These are phyloP conservation scores for Agroathelia rolfsii DNA, from an alignment of 1,284 basidiomycete genomes.

Conservation along the genomic window DNA sequence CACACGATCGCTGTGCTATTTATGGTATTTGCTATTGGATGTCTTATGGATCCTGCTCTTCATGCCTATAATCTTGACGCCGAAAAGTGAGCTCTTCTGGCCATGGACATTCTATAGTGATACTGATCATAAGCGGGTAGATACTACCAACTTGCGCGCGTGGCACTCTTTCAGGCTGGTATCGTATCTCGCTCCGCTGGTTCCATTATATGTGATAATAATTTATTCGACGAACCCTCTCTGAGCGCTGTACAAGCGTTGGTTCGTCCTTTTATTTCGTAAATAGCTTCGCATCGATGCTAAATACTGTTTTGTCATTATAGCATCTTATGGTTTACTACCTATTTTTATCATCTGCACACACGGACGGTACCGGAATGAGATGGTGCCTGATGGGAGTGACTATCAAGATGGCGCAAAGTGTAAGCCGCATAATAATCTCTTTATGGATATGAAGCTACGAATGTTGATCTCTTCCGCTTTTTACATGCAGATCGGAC, in stretches of 20 bases:
- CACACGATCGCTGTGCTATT: conserved; percentile 67
- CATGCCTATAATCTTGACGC: conserved; percentile 65
- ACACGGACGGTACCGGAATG: conserved; percentile 61
- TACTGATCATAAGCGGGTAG: too few species aligned
- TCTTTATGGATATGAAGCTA: conserved; percentile 1
- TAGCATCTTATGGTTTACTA: conserved; percentile 74
- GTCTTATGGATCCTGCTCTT: conserved; percentile 54
- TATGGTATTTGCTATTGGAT: conserved; percentile 67
- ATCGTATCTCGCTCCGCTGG: too few species aligned
- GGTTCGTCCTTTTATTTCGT: conserved; percentile 29
- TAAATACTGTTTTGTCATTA: conserved; percentile 1
- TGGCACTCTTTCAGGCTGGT: conserved; percentile 64
- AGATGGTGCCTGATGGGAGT: conserved; percentile 73
- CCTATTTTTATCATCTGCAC: conserved; percentile 63
- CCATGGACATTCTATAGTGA: too few species aligned
- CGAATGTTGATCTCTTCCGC: conserved; percentile 6
- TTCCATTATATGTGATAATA: too few species aligned
- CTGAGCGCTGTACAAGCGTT: conserved; percentile 62
- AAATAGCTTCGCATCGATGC: conserved; percentile 6
- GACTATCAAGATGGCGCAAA: conserved; percentile 67
- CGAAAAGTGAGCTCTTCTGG: too few species aligned
- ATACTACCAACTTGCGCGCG: conserved; percentile 66
- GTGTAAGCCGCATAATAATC: conserved; percentile 37
- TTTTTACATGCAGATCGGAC: conserved; percentile 45
- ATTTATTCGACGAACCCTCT: conserved; percentile 66